A percentile compares a stretch with the other conserved stretches of the same genome.
Conservation (phyloP, 345 rosid species). For the Cardamine chenopodiifolia region DNA sequence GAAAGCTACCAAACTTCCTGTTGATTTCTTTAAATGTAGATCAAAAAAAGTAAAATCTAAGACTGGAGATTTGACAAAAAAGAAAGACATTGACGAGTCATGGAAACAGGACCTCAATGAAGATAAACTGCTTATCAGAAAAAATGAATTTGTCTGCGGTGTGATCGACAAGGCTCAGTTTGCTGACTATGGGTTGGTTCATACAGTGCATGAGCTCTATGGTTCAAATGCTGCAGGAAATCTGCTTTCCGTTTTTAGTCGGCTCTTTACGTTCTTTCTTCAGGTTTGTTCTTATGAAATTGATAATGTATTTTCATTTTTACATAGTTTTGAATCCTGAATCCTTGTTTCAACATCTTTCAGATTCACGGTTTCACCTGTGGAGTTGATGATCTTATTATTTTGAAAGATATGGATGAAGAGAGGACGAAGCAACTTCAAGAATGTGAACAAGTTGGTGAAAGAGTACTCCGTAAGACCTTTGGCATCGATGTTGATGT, state of each 20-base stretch:
- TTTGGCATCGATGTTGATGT: constrained; percentile 54
- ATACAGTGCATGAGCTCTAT: constrained; percentile 91
- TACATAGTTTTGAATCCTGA: constrained; percentile 30
- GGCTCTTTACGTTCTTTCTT: constrained; percentile 83
- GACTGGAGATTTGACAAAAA: constrained; percentile 26
- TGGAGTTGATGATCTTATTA: constrained; percentile 95
- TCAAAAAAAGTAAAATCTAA: constrained; percentile 34
- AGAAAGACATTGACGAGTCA: constrained; percentile 33
- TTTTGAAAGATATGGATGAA: constrained; percentile 63
- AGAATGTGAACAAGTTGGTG: constrained; percentile 69
- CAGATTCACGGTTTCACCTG: constrained; percentile 98
- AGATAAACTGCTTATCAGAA: constrained; percentile 67
- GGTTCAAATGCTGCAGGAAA: constrained; percentile 87
- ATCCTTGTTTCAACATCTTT: constrained; percentile 42
- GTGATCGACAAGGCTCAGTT: constrained; percentile 99
- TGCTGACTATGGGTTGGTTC: constrained; percentile 93
- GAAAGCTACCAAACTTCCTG: constrained; percentile 72
- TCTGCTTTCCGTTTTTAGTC: constrained; percentile 85
- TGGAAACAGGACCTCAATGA: constrained; percentile 54
- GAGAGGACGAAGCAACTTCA: constrained; percentile 76
- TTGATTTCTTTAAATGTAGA: constrained; percentile 68
- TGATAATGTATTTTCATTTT: constrained; percentile 2
- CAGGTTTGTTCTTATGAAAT: constrained; percentile 57
- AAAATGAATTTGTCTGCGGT: constrained; percentile 75
- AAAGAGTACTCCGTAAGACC: constrained; percentile 67